A percentile compares a stretch with the other conserved stretches of the same genome.
These are phyloP conservation scores for Lentinus polychrous DNA, from an alignment of 1,284 basidiomycete genomes.

Conservation along the genomic window DNA sequence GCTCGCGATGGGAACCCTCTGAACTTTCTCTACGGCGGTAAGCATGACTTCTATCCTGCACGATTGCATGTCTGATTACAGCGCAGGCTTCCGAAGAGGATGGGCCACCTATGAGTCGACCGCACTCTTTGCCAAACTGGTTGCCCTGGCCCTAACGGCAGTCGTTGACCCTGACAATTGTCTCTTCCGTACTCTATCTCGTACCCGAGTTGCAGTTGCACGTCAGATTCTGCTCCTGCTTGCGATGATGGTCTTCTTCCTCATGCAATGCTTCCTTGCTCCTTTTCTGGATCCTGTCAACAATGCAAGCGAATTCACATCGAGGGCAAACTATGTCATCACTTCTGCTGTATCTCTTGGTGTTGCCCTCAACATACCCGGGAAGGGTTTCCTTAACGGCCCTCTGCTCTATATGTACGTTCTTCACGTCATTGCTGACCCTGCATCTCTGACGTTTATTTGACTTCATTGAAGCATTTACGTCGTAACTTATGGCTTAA, in stretches of 20 bases:
- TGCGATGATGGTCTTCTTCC: slow-evolving; percentile 55
- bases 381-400: slow-evolving; percentile 46
- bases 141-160: slow-evolving; percentile 60
- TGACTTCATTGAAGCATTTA: slow-evolving; percentile 43
- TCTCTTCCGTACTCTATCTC: slow-evolving; percentile 52
- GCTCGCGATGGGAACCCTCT: slow-evolving; percentile 64
- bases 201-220: slow-evolving; percentile 45
- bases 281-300: slow-evolving; percentile 70
- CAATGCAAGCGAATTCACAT: slow-evolving; percentile 75
- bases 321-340: slow-evolving; percentile 61
- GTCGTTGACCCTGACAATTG: slow-evolving; percentile 70
- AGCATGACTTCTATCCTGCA: slow-evolving; percentile 16
- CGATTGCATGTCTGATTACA: slow-evolving; percentile 1
- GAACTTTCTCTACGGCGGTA: slow-evolving; percentile 66
- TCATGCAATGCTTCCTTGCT: slow-evolving; percentile 50
- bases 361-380: slow-evolving; percentile 49
- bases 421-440: neutral
- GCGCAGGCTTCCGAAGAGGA: slow-evolving; percentile 56
- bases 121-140: slow-evolving; percentile 65
- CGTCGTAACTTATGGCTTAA: slow-evolving; percentile 59
- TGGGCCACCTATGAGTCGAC: slow-evolving; percentile 63
- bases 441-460: neutral
- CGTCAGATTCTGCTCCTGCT: slow-evolving; percentile 62
- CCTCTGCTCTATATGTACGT: slow-evolving; percentile 59
- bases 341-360: slow-evolving; percentile 59